These are phyloP conservation scores for Nicotiana rustica DNA, from an alignment of 305 asterid species.

Conservation along the genomic window DNA sequence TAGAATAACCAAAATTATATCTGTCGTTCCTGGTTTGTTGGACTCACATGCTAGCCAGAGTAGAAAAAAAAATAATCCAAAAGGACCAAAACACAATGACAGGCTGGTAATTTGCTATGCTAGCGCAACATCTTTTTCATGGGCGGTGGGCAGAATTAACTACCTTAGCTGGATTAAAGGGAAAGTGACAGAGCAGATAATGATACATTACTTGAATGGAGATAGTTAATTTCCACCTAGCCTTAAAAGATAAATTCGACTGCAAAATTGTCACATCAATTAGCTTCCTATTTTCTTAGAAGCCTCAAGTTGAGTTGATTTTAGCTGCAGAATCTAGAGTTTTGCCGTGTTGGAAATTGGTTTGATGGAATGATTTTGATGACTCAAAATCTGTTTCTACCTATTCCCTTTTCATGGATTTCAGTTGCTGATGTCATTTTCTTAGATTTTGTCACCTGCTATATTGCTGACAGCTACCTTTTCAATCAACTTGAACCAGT, in stretches of 20 bases:
- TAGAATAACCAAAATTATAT: constrained; percentile 7
- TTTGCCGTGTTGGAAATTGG: constrained; percentile 16
- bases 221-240: constrained; percentile 1
- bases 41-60: constrained; percentile 23
- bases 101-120: constrained; percentile 1
- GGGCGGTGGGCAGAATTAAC: not conserved
- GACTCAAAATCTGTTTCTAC: not conserved
- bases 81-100: constrained; percentile 21
- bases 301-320: constrained; percentile 22
- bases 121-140: not conserved
- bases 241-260: constrained; percentile 11
- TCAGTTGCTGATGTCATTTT: constrained; percentile 22
- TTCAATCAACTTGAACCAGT: constrained; percentile 26
- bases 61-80: not conserved
- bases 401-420: constrained; percentile 17
- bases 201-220: constrained; percentile 26
- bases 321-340: constrained; percentile 24
- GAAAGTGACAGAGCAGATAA: not conserved
- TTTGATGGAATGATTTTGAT: not conserved
- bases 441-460: not conserved
- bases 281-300: constrained; percentile 27
- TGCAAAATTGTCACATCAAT: not conserved
- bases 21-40: constrained; percentile 21
- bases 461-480: constrained; percentile 19
- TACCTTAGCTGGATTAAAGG: constrained; percentile 23